phyloP scores from a whole-genome alignment of 2,329 filamentous ascomycete genomes.

The Mariannaea sp. region DNA sequence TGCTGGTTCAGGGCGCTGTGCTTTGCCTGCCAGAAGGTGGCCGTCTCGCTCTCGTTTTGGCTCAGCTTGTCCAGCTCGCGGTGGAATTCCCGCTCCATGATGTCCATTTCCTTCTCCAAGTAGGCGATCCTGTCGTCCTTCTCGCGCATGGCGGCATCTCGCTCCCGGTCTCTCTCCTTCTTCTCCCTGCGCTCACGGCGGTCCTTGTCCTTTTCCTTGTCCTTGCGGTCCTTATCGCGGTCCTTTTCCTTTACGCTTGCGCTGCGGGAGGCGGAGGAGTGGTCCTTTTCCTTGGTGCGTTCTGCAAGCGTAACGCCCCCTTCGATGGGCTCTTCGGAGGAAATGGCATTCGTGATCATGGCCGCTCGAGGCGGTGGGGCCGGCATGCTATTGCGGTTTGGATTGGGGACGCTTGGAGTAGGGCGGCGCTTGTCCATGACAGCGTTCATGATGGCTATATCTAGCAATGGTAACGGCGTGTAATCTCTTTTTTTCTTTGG shows the following conservation, averaged over 20 bases:
- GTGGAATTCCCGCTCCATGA: slow-evolving; percentile 59
- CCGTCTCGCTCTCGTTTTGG: slow-evolving; percentile 59
- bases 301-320: slow-evolving; percentile 32
- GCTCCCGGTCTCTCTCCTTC: slow-evolving; percentile 32
- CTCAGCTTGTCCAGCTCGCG: slow-evolving; percentile 58
- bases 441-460: slow-evolving; percentile 43
- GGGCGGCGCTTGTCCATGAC: slow-evolving; percentile 53
- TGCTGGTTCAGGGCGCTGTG: slow-evolving; percentile 58
- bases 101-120: slow-evolving; percentile 57
- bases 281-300: slow-evolving; percentile 37
- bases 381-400: slow-evolving; percentile 39
- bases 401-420: slow-evolving; percentile 34
- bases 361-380: slow-evolving; percentile 40
- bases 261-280: slow-evolving; percentile 41
- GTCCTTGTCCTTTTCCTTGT: slow-evolving; percentile 30
- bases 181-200: slow-evolving; percentile 32
- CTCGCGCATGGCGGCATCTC: slow-evolving; percentile 45
- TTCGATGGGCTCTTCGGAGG: slow-evolving; percentile 36
- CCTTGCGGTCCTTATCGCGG: slow-evolving; percentile 36
- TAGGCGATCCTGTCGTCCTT: slow-evolving; percentile 58
- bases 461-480: too few species aligned
- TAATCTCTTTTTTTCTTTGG: too few species aligned
- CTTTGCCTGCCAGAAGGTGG: slow-evolving; percentile 63
- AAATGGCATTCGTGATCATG: slow-evolving; percentile 30
- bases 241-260: slow-evolving; percentile 40